Conservation (phyloP, 352 stramenopile genomes). For the Pythium aphanidermatum region DNA sequence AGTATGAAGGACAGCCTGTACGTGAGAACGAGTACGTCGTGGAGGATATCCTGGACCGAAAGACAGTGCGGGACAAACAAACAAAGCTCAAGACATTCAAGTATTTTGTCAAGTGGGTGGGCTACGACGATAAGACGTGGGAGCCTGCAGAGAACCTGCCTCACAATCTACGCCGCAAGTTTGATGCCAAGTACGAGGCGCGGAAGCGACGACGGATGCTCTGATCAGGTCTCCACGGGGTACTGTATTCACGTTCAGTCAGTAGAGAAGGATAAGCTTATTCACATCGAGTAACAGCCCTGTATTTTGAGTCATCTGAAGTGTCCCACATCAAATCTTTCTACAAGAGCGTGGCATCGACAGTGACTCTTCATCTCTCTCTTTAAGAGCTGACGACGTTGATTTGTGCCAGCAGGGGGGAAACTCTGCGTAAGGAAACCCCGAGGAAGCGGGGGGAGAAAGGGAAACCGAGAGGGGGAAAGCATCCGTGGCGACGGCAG, state of each 20-base stretch:
- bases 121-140: slow-evolving; percentile 78
- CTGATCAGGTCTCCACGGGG: no score
- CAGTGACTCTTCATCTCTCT: slow-evolving; percentile 13
- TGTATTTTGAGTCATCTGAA: no score
- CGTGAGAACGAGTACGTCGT: slow-evolving; percentile 77
- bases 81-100: slow-evolving; percentile 69
- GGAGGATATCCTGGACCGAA: slow-evolving; percentile 64
- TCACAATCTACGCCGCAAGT: slow-evolving; percentile 73
- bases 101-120: slow-evolving; percentile 84
- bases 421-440: no score
- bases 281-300: no score
- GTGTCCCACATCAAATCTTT: slow-evolving; percentile 2
- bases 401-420: no score
- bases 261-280: no score
- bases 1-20: slow-evolving; percentile 66
- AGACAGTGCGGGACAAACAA: slow-evolving; percentile 49
- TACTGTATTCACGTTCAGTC: background rate
- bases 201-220: slow-evolving; percentile 26
- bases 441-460: background rate
- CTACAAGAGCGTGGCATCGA: slow-evolving; percentile 3
- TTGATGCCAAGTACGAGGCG: slow-evolving; percentile 66
- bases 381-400: slow-evolving; percentile 13
- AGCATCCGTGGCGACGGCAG: background rate
- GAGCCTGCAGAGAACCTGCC: slow-evolving; percentile 71
- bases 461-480: background rate